Evolutionary conservation across 352 stramenopile genomes (phyloP).

Genomic region (Pythium brachiatum): DNA sequence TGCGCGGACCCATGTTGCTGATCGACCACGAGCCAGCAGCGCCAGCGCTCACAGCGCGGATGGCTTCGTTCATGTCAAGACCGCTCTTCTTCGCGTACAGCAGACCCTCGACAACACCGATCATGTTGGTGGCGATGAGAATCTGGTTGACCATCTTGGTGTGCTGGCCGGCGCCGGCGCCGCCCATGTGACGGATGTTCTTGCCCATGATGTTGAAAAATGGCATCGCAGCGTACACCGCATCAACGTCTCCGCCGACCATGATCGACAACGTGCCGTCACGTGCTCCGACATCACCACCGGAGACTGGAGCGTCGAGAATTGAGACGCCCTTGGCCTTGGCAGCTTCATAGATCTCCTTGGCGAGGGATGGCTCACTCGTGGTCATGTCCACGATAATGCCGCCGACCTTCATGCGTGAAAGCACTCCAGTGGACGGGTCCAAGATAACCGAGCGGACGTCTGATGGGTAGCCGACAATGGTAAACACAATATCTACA

Average conservation of each 20-base stretch:
- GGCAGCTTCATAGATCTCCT: conserved; percentile 80
- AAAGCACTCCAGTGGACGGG: conserved; percentile 56
- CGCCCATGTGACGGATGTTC: conserved; percentile 88
- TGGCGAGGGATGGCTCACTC: conserved; percentile 82
- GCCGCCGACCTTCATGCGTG: conserved; percentile 69
- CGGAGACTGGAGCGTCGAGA: conserved; percentile 84
- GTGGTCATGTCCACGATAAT: conserved; percentile 92
- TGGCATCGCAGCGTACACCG: conserved; percentile 77
- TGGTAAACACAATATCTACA: conserved; percentile 88
- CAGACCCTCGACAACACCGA: conserved; percentile 86
- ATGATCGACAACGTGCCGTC: conserved; percentile 89
- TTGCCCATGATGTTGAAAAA: conserved; percentile 89
- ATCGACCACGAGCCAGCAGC: conserved; percentile 89
- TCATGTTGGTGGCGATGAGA: conserved; percentile 87
- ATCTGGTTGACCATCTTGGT: conserved; percentile 94
- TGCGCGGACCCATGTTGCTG: conserved; percentile 87
- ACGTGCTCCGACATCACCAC: conserved; percentile 86
- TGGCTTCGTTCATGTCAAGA: conserved; percentile 86
- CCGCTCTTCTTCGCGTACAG: conserved; percentile 87
- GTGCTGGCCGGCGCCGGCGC: conserved; percentile 76
- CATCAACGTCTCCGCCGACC: conserved; percentile 85
- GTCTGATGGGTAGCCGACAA: conserved; percentile 86
- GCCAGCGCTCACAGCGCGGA: conserved; percentile 79
- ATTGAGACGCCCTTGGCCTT: conserved; percentile 69
- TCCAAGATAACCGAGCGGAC: conserved; percentile 78